These are phyloP conservation scores for Echites panduratus DNA, from an alignment of 257 asterid species.

Conservation along the genomic window DNA sequence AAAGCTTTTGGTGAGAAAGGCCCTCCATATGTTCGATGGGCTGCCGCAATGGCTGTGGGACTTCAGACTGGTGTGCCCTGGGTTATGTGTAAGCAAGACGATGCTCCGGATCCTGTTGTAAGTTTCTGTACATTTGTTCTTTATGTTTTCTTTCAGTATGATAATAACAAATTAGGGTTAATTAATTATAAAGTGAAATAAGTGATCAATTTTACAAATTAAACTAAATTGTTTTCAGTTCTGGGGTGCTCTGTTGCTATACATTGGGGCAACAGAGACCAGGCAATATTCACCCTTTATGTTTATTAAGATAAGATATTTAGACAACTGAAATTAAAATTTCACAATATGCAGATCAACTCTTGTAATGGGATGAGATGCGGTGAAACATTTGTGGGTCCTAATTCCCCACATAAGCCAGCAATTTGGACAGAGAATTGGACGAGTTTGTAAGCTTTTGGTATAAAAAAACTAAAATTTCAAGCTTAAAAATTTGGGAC, in stretches of 20 bases:
- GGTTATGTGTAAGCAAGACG: conserved; percentile 94
- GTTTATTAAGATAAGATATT: not conserved
- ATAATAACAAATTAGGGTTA: too few species aligned
- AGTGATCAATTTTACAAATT: too few species aligned
- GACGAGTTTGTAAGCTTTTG: conserved; percentile 71
- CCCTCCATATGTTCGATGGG: conserved; percentile 78
- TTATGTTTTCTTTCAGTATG: too few species aligned
- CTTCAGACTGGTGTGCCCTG: conserved; percentile 84
- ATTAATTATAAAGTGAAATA: too few species aligned
- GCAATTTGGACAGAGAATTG: conserved; percentile 95
- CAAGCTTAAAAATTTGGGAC: not conserved
- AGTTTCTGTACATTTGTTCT: not conserved
- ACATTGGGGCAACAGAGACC: not conserved
- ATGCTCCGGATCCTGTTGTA: conserved; percentile 92
- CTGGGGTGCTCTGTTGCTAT: not conserved
- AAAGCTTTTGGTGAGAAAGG: conserved; percentile 42
- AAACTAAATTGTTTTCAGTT: too few species aligned
- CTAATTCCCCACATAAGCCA: conserved; percentile 88
- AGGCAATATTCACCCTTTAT: too few species aligned
- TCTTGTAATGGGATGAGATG: conserved; percentile 80
- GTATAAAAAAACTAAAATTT: not conserved
- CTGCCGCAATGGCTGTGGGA: conserved; percentile 75
- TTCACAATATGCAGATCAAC: conserved; percentile 50
- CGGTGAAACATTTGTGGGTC: conserved; percentile 80
- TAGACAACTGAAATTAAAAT: not conserved